Conservation (phyloP, 1,139 yeast species). For the Arxiozyma bovina region DNA sequence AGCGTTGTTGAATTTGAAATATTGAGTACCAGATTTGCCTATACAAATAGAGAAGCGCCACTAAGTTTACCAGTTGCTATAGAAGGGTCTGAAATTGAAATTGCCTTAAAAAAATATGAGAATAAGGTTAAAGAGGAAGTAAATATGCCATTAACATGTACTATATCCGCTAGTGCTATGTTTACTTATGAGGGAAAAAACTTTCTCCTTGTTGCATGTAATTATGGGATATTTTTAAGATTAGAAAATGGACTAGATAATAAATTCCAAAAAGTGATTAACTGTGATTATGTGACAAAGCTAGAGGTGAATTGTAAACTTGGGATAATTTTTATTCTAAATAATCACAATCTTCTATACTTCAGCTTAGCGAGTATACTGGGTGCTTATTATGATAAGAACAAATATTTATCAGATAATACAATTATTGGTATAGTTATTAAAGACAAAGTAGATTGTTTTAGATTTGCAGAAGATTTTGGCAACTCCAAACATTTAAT, state of each 20-base stretch:
- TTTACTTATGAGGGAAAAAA: conserved; percentile 31
- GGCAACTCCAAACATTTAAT: conserved; percentile 50
- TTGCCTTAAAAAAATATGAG: conserved; percentile 35
- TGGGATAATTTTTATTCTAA: conserved; percentile 50
- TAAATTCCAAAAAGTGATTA: conserved; percentile 44
- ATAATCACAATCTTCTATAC: conserved; percentile 52
- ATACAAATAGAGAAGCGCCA: conserved; percentile 48
- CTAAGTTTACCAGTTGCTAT: conserved; percentile 52
- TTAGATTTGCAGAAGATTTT: conserved; percentile 51
- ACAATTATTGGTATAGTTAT: conserved; percentile 29
- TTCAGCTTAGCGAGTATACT: conserved; percentile 44
- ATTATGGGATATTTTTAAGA: conserved; percentile 30
- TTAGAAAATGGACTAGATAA: conserved; percentile 33
- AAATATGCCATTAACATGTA: conserved; percentile 15
- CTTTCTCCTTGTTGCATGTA: conserved; percentile 29
- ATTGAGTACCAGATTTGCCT: conserved; percentile 57
- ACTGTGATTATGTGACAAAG: conserved; percentile 47
- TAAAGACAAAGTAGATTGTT: conserved; percentile 41
- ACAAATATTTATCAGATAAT: conserved; percentile 24
- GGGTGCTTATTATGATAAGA: conserved; percentile 28
- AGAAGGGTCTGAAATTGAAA: conserved; percentile 54
- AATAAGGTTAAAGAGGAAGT: conserved; percentile 19
- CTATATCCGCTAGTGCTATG: conserved; percentile 43
- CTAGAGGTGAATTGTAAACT: conserved; percentile 52
- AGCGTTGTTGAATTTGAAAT: conserved; percentile 51